Base-by-base conservation (phyloP, 2,329 filamentous ascomycete species). In the Pseudogymnoascus sp. region DNA sequence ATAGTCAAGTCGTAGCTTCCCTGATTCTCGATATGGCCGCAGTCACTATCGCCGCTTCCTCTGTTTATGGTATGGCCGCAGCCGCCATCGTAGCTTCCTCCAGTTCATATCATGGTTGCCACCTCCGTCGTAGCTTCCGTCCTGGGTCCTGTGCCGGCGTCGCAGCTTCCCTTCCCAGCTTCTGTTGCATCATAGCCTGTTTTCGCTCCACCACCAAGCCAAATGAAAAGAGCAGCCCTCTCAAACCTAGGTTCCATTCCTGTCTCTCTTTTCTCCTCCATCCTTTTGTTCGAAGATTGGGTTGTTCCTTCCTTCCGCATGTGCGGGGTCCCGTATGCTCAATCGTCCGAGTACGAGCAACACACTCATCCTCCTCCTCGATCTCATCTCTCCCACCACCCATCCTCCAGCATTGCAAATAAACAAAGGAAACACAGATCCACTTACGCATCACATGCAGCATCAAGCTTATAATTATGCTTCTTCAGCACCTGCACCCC, bases 371-470 rank as follows among this genome's bases (percentile, higher is more conserved):
- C 8, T 53, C 11, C 7, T n/a, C 40, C 46, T 38, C 63, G 12
- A 31, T 31, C 28, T 31, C 43, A 21, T 56, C 28, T 56, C 49
- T 25, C 40, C 9, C 11, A 42, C 16, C 4, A 31, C 16, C 25
- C 23, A 31, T 28, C 40, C 37, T 53, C 49, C 23, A 49, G 31
- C 43, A 28, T 37, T 31, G 62, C 38, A 34, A 23, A 36, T 59
- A 31, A 23, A 63, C 49, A 60, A 36, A 61, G 56, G 62, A 64
- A 65, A 61, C 40, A 59, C 23, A 34, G n/a, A 16, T 34, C 61
- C 34, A 69, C 75, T 71, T 72, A 77, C 75, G 74, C 75, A 65
- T 77, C 74, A 63, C 71, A 70, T 62, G 75, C 75, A 59, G 69
- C 63, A 16, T 76, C 75, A 34, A 77, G 62, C 63, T 75, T 75